Evolutionary conservation across 208 protist species (phyloP).

Genomic region (Acanthamoeba royreba): DNA sequence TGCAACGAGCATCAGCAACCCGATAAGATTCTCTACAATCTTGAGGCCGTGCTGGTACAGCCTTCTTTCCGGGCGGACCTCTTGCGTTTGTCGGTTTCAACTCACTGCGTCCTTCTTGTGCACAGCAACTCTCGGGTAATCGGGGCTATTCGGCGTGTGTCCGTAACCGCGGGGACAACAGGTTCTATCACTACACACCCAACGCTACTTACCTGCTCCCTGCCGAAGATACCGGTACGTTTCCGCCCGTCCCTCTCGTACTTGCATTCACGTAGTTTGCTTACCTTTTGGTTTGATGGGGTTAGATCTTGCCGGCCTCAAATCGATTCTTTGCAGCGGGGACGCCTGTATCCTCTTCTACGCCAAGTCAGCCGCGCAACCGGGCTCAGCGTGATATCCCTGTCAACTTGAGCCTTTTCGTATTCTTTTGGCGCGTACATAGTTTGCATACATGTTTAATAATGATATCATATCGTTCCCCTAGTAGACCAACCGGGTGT

Average conservation of each 20-base stretch:
- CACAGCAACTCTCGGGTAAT: neutral
- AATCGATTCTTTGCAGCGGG: constrained; percentile 1
- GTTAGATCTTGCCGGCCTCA: neutral
- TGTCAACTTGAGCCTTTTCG: too few relatives aligned
- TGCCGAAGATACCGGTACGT: neutral
- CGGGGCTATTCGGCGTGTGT: neutral
- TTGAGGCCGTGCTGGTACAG: neutral
- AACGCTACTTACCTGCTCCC: neutral
- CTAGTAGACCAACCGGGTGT: too few relatives aligned
- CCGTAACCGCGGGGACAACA: neutral
- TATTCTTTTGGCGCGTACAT: too few relatives aligned
- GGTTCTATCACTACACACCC: constrained; percentile 28
- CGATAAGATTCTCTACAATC: neutral
- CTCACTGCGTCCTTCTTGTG: neutral
- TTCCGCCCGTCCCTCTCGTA: too few relatives aligned
- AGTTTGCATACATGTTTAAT: too few relatives aligned
- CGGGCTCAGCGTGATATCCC: too few relatives aligned
- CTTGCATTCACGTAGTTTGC: too few relatives aligned
- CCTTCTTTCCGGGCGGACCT: too few relatives aligned
- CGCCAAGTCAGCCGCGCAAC: too few relatives aligned
- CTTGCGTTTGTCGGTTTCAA: neutral
- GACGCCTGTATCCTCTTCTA: constrained; percentile 17
- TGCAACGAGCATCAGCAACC: neutral
- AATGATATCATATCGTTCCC: too few relatives aligned
- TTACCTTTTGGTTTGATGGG: too few relatives aligned